These are phyloP conservation scores for Kuraishia piskuri DNA, from an alignment of 805 yeast species.

Conservation along the genomic window DNA sequence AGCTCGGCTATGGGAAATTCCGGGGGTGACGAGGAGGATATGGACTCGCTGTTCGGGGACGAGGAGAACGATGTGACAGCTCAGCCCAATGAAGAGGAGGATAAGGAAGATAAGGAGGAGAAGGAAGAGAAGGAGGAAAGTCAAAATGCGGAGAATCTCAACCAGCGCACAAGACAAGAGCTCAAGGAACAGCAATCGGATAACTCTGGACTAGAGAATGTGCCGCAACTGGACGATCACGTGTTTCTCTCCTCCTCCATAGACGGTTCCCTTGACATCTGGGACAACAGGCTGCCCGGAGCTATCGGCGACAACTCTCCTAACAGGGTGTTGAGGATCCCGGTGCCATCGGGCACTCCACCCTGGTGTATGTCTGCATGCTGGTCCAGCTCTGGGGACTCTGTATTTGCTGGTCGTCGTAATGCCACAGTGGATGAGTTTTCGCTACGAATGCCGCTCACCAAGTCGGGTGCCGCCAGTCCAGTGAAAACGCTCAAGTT, in stretches of 20 bases:
- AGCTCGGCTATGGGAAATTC: conserved; percentile 24
- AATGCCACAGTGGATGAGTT: conserved; percentile 80
- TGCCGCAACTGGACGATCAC: conserved; percentile 18
- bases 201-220: neutral
- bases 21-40: conserved; percentile 20
- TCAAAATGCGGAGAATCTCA: conserved; percentile 35
- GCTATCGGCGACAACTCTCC: conserved; percentile 3
- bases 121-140: conserved; percentile 15
- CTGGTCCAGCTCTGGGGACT: conserved; percentile 82
- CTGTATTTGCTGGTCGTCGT: conserved; percentile 77
- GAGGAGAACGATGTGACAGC: conserved; percentile 26
- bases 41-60: conserved; percentile 41
- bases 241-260: conserved; percentile 73
- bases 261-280: conserved; percentile 72
- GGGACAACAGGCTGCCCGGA: conserved; percentile 58
- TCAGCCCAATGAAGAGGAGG: conserved; percentile 7
- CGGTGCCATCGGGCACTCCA: conserved; percentile 60
- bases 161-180: conserved; percentile 1
- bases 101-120: conserved; percentile 14
- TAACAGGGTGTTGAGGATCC: conserved; percentile 13
- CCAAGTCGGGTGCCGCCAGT: conserved; percentile 17
- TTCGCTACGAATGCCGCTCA: conserved; percentile 50
- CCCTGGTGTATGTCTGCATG: conserved; percentile 92
- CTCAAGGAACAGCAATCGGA: neutral
- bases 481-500: conserved; percentile 55